These are phyloP conservation scores for Platanus orientalis DNA, from an alignment of 164 flowering plant genomes.

Conservation along the genomic window DNA sequence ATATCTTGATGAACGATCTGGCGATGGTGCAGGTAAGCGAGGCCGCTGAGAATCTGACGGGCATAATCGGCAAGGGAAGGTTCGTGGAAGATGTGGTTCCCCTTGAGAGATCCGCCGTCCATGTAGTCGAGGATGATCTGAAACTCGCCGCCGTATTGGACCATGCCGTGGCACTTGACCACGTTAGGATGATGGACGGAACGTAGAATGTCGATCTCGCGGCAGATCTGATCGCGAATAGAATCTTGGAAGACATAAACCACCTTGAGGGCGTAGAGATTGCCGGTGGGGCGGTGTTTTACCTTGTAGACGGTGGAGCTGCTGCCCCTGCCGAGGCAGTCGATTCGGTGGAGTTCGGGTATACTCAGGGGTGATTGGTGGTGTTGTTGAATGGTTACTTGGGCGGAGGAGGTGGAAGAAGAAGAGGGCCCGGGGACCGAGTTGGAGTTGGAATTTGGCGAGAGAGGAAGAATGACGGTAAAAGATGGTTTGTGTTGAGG, in stretches of 20 bases:
- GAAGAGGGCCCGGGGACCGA: too few species aligned
- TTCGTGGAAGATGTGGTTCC: constrained; percentile 41
- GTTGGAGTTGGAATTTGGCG: too few species aligned
- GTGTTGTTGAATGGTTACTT: too few species aligned
- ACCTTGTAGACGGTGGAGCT: constrained; percentile 92
- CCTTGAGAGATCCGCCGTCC: constrained; percentile 85
- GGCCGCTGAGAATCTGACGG: constrained; percentile 57
- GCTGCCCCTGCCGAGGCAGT: constrained; percentile 69
- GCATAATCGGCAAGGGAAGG: constrained; percentile 44
- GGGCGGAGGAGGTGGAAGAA: constrained; percentile 73
- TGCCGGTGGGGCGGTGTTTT: constrained; percentile 46
- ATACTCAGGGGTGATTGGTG: constrained; percentile 18
- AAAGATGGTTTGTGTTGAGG: constrained; percentile 59
- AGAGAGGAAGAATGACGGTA: constrained; percentile 77
- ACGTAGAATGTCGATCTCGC: constrained; percentile 80
- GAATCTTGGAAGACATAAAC: constrained; percentile 75
- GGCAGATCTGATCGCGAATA: constrained; percentile 79
- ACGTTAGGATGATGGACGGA: constrained; percentile 64
- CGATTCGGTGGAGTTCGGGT: constrained; percentile 56
- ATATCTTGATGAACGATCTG: constrained; percentile 78
- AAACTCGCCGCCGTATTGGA: constrained; percentile 71
- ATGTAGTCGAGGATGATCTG: constrained; percentile 76
- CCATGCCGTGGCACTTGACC: constrained; percentile 75
- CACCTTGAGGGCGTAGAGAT: constrained; percentile 70
- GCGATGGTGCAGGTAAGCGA: constrained; percentile 56